A percentile compares a stretch with the other conserved stretches of the same genome.
Evolutionary conservation across 31 red algal genomes (phyloP).

Genomic region (Odonthalia washingtoniensis): DNA sequence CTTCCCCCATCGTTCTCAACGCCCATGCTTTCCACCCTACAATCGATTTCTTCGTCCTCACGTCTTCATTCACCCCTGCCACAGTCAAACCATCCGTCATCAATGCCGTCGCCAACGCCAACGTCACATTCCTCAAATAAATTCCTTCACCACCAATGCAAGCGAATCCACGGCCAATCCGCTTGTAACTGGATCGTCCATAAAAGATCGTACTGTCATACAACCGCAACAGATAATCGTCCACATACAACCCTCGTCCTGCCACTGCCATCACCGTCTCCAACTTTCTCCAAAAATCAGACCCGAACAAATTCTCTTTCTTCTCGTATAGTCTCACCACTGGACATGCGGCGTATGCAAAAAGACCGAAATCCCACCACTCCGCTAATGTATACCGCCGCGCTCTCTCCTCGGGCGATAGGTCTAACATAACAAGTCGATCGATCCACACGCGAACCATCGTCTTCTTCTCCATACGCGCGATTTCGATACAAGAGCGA

Average conservation of each 20-base stretch:
- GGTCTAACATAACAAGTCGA: constrained; percentile 26
- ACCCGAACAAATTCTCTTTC: constrained; percentile 1
- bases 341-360: constrained; percentile 33
- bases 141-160: constrained; percentile 23
- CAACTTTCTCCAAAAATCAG: constrained; percentile 46
- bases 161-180: no score
- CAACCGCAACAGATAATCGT: no score
- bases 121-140: constrained; percentile 21
- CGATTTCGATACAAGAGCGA: constrained; percentile 42
- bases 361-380: constrained; percentile 42
- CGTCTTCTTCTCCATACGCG: not conserved
- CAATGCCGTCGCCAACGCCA: constrained; percentile 38
- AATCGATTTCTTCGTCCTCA: not conserved
- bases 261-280: no score
- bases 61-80: constrained; percentile 9
- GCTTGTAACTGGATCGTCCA: no score
- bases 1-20: constrained; percentile 14
- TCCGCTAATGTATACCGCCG: not conserved
- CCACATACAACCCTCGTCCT: no score
- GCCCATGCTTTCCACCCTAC: constrained; percentile 25
- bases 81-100: constrained; percentile 39
- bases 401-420: not conserved
- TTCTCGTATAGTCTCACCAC: constrained; percentile 30
- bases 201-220: no score
- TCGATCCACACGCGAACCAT: constrained; percentile 31